Evolutionary conservation across 495 filamentous ascomycete genomes (phyloP), one percentile per base, ranked within the genome.

Genomic region (Bacidia rubella): DNA sequence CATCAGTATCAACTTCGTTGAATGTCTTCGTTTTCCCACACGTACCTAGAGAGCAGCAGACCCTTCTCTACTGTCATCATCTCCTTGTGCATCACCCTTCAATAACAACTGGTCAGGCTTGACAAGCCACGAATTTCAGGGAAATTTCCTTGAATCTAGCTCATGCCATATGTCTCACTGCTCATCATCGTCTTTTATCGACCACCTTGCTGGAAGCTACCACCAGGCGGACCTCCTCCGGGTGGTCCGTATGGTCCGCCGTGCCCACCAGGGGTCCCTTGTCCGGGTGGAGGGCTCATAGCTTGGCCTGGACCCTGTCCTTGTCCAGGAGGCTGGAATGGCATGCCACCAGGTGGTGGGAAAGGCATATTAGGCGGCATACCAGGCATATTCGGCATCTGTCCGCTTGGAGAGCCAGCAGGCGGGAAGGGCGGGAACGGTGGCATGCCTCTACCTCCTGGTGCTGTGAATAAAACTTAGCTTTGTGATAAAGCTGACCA

Each of bases 311-410:
- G 69, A 27, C 68, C 57, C 7, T 65, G 65, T 43, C 51, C 53
- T 41, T 68, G 69, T 12, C 72, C 77, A 2, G 78, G 80, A 2
- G 79, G 80, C n/a, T 78, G 78, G 60, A 84, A 82, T 3, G 81
- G 77, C 65, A 82, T 67, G 3, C 72, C 74, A 19, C 64, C 66
- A 5, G 66, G 68, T n/a, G 1, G 41, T 44, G 41, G 41, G 9
- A 44, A 22, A 9, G 43, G 47, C 47, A 49, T 29, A 39, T 38
- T 48, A 43, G 69, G 66, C n/a, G 47, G 47, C 47, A 49, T 49
- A 3, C 47, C 47, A 21, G 17, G 43, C 43, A 23, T 17, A 12
- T 22, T 47, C n/a, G 22, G 46, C 25, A 23, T n/a, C 24, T 22
- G 11, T 23, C 45, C 45, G 11, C 5, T 7, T 26, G 21, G 21